Evolutionary conservation across 371 early-diverging fungal genomes (phyloP), one percentile per base, ranked within the genome.

Genomic region (Mortierella sp.): DNA sequence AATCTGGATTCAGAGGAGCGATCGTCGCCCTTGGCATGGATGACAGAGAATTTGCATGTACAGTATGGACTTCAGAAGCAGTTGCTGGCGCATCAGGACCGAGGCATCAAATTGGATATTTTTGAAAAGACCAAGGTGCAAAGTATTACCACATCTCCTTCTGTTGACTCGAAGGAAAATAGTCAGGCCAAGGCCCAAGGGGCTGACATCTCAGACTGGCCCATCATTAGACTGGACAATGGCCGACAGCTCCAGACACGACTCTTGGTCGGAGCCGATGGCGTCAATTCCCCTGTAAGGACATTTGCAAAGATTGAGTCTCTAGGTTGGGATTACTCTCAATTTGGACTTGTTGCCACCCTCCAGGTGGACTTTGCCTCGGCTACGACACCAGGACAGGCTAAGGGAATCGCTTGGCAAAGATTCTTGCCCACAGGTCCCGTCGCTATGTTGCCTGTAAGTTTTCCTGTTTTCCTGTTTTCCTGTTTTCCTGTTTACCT

Each of bases 391-490:
- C 68, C 70, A 29, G 63, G 66, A 47, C 64, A 80, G 26, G 74
- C 74, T 15, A 64, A 57, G 29, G 80, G 80, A 19, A 58, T 80
- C 4, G 97, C 97, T 1, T 98, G 92, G 89, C 98, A 98, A 82
- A 84, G 97, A 61, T 98, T 98, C 75, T 84, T 98, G 56, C 98
- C 98, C 0, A 91, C 94, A 0, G 98, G 98, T 0, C 96, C 98
- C 0, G 87, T 98, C 55, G 98, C 98, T 0, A 81, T 97, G 83
- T 84, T 98, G 53, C 98, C 98, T 16, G 91, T 94, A 86, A 72
- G 82, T 63, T 21, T 9, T 16, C 23, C 28, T 57, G 16, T 50
- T 21, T 50, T 18, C 18, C 57, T 14, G 37, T 9, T 9, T 37
- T 9, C 37, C 3, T 37, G 37, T 16, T 12, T 16, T 12, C 46